Evolutionary conservation across 495 filamentous ascomycete genomes (phyloP), one percentile per base, ranked within the genome.

Genomic region (Podospora fimiseda): DNA sequence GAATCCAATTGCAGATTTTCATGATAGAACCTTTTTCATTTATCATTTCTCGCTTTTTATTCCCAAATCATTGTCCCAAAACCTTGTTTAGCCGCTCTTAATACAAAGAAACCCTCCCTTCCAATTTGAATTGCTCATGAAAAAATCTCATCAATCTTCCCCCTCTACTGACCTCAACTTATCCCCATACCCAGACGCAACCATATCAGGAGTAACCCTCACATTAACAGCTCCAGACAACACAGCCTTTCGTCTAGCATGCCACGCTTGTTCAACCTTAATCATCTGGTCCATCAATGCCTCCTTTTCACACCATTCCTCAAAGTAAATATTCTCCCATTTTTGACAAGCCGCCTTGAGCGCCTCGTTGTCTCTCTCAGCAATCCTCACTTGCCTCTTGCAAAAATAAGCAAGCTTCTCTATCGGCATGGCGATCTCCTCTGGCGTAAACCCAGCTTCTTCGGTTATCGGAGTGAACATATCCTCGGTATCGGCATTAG

Each of bases 231-330:
- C 60, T 2, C 63, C 65, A 9, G 60, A 53, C 14, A 75, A 64
- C 15, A 79, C 73, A 3, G 69, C 66, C 51, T 69, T 57, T 14
- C 74, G 67, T 41, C 76, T 60, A 23, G 66, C 60, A 55, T 73
- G 66, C 70, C 70, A 80, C 22, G 64, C 71, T 47, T 78, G 60
- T 60, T 85, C 81, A 55, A 62, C 73, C 53, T 75, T 66, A 18
- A 80, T 56, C 30, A 79, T 75, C 63, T 79, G 79, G 50, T 79
- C 73, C 4, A 83, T 64, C 16, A 84, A 64, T 22, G 75, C 68
- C 63, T 96, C 90, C 67, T 96, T 98, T 2, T 81, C 67, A 89
- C 90, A 97, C 55, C 93, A 87, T 22, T 84, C 74, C 67, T 82
- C 83, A 53, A n/a, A n/a, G n/a, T 87, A 80, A 55, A 79, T 69